Conservation (phyloP, 306 rosid genomes). For the Delonix regia region DNA sequence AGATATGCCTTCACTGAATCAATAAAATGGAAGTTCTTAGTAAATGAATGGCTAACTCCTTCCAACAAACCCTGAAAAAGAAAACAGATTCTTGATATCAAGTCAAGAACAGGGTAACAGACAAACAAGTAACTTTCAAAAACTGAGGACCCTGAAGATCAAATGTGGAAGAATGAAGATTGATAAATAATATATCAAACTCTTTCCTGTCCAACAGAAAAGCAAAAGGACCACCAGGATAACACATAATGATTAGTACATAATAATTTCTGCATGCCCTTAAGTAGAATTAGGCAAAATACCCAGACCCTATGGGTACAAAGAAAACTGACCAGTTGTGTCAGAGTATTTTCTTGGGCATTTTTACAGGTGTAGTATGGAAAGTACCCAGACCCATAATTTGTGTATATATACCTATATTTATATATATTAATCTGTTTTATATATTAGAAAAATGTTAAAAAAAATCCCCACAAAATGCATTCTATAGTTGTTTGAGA, state of each 20-base stretch:
- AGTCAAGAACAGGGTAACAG: slow-evolving; percentile 11
- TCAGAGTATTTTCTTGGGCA: background rate
- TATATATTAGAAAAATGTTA: background rate
- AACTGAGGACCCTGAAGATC: slow-evolving; percentile 19
- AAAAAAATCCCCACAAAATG: background rate
- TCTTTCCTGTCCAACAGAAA: slow-evolving; percentile 7
- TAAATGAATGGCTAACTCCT: slow-evolving; percentile 93
- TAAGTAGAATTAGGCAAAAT: background rate
- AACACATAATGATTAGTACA: background rate
- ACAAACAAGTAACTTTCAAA: slow-evolving; percentile 19
- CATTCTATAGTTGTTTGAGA: background rate
- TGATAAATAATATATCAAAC: slow-evolving; percentile 15
- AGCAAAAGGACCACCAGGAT: background rate
- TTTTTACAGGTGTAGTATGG: background rate
- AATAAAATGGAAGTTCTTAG: slow-evolving; percentile 93
- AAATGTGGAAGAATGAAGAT: slow-evolving; percentile 20
- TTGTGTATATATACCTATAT: background rate
- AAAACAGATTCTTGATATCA: slow-evolving; percentile 15
- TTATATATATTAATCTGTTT: background rate
- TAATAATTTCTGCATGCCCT: background rate
- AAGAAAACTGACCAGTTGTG: background rate
- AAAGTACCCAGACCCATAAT: background rate
- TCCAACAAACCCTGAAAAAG: slow-evolving; percentile 89
- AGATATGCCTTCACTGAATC: slow-evolving; percentile 99
- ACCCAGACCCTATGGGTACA: background rate